A percentile compares a stretch with the other conserved stretches of the same genome.
These are phyloP conservation scores for Leishmania arabica DNA, from an alignment of 208 protist species.

Conservation along the genomic window DNA sequence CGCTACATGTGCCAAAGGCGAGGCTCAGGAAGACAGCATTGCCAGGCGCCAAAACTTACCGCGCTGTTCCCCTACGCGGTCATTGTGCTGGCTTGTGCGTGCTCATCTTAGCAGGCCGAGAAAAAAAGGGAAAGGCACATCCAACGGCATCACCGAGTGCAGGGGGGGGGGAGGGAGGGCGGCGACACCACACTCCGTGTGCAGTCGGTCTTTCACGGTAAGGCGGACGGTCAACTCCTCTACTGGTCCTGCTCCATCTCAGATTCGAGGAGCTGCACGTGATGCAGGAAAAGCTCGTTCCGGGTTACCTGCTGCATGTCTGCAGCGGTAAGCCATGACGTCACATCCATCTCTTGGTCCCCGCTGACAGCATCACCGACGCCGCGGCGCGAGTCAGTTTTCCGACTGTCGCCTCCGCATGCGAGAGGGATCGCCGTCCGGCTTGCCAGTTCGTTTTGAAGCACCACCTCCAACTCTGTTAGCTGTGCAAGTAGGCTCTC, in stretches of 20 bases:
- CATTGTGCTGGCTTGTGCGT: neutral
- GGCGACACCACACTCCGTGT: neutral
- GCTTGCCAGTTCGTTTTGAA: constrained; percentile 3
- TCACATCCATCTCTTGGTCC: neutral
- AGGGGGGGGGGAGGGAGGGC: neutral
- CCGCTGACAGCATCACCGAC: no score
- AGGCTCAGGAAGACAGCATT: neutral
- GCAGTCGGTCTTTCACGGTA: neutral
- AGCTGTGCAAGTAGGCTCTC: constrained; percentile 13
- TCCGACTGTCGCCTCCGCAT: neutral
- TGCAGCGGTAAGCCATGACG: constrained; percentile 15
- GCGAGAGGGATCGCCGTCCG: neutral
- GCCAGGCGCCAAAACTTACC: neutral
- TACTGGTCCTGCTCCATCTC: constrained; percentile 11
- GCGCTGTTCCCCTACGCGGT: neutral
- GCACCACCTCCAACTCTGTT: constrained; percentile 14
- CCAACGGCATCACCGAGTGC: no score
- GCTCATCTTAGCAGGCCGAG: neutral
- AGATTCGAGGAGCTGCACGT: constrained; percentile 41
- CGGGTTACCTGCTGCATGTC: constrained; percentile 28
- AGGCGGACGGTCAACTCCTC: neutral
- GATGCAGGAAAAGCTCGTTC: constrained; percentile 44
- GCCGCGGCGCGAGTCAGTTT: neutral
- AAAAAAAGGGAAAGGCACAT: neutral
- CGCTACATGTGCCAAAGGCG: neutral